Conservation (phyloP, 345 rosid genomes). For the Eucalyptus virginea region DNA sequence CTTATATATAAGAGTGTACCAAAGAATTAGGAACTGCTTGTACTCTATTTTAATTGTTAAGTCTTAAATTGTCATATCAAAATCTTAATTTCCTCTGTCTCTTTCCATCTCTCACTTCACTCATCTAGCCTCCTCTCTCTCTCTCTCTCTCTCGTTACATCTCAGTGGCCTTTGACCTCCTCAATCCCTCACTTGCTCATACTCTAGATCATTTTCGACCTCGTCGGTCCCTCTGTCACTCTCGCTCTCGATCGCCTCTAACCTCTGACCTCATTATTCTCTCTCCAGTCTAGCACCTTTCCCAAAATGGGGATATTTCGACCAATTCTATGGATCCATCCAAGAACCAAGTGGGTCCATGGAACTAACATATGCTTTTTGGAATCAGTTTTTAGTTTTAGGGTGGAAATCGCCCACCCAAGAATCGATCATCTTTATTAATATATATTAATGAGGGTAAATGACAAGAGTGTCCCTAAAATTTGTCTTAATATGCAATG, state of each 20-base stretch:
- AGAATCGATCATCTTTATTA: background rate
- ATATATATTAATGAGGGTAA: no score
- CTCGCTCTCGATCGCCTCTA: background rate
- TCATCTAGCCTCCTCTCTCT: background rate
- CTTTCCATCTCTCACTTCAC: background rate
- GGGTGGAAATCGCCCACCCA: rapidly evolving
- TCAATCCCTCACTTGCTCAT: no score
- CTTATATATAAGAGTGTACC: background rate
- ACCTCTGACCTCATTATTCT: no score
- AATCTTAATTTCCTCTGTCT: background rate
- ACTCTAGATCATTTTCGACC: background rate
- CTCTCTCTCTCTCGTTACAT: no score
- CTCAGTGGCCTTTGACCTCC: no score
- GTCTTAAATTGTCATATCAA: no score
- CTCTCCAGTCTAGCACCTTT: background rate
- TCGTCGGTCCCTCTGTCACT: rapidly evolving
- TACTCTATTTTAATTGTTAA: no score
- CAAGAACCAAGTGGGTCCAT: background rate
- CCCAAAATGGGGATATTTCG: background rate
- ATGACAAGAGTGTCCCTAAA: background rate
- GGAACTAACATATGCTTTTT: background rate
- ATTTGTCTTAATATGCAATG: no score
- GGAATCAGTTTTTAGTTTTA: no score
- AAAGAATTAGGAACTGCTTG: background rate
- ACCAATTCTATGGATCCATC: background rate